Base-by-base conservation (phyloP, 129 eudicot species). In the Escallonia herrerae region DNA sequence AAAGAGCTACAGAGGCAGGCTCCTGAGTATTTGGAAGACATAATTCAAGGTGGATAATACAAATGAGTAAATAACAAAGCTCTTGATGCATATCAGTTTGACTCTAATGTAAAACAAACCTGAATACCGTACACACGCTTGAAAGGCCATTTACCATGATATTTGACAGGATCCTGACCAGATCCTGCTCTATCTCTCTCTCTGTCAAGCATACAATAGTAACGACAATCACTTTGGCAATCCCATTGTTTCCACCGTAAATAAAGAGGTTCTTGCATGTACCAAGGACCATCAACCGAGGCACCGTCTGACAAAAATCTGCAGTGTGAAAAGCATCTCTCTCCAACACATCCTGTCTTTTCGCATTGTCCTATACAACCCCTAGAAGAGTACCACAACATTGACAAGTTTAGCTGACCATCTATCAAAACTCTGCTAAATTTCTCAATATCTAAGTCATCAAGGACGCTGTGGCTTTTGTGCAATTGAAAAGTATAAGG, bases 81-180 rank as follows among this genome's bases (percentile, higher is more conserved):
- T 54, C 55, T 60, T 66, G 58, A 65, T 43, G 56, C 13, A 41
- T 43, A 58, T 6, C 43, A 0, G 10, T 48, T 15, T 3, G 47
- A 4, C 59, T 47, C 66, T n/a, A 15, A 8, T 58, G 15, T 48
- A 43, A 33, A 46, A 83, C 96, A 62, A 73, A 90, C 97, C 97
- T 90, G 97, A 33, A 90, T 74, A 50, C 95, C 87, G 52, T 40
- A 84, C 38, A 86, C 72, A 60, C 97, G 87, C 56, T 63, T 77
- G 77, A 87, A 84, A 22, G 97, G 95, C 95, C 97, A 90, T 82
- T 90, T 90, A 46, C 97, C 97, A 73, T 91, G 97, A 77, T 91
- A 91, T 60, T 87, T 91, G 42, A 87, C 90, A 72, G 95, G 90
- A 65, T 44, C 71, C 5, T 69, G 82, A 52, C 90, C 95, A 66